Base-by-base conservation (phyloP, 2,329 filamentous ascomycete genomes). In the Drechslerella dactyloides region DNA sequence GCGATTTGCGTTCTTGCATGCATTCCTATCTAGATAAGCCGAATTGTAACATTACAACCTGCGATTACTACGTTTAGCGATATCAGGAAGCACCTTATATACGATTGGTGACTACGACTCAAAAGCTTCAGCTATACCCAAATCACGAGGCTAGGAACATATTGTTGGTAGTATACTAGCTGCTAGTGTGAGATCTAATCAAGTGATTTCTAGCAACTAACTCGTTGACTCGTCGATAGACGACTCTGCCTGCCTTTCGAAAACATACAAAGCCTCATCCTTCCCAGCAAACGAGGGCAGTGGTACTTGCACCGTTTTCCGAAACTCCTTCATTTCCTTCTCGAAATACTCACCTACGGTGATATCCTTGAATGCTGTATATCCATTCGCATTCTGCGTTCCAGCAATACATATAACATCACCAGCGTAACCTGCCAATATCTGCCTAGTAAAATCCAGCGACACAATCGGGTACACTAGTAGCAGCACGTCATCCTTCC, bases 221-320 rank as follows among this genome's bases (percentile, higher is more conserved):
- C 37, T 42, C 11, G 37, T 13, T 17, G 37, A 42, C 13, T 42
- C 13, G 13, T 15, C 37, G n/a, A 15, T 13, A 4, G 37, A 42
- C 2, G 37, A 42, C 13, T 80, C n/a, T n/a, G n/a, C 76, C 15
- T 82, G 82, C 60, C 83, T 78, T 75, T 84, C 82, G 74, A 89
- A 91, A 19, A 90, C 83, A 79, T 87, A 91, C 62, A 91, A 76
- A 0, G 86, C 89, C 79, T 92, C 89, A 75, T 92, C 89, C 78
- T 91, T 91, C 27, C 87, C 89, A 1, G 88, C 86, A 79, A 91
- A 91, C 78, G 87, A 90, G 21, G 89, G 89, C 77, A 92, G 78
- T 2, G 89, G 84, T 73, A 91, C 82, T 80, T 89, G 87, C 13
- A 85, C 82, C 1, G 85, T 82, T 78, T 85, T 84, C 55, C 83